Conservation (phyloP, 192 early-diverging fungal genomes). For the Coemansia sp. region DNA sequence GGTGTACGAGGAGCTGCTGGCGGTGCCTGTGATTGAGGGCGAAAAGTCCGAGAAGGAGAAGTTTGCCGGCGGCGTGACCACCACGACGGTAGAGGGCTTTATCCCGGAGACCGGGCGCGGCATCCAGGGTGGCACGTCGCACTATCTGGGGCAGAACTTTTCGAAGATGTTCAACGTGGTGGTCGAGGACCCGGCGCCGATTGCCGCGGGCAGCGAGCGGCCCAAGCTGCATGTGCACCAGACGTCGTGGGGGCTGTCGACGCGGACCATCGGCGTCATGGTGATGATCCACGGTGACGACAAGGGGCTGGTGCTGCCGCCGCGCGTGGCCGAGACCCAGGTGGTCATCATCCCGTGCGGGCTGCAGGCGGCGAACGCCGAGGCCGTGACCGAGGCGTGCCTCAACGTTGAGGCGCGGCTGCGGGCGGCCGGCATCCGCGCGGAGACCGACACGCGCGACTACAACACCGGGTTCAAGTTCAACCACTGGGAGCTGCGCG, state of each 20-base stretch:
- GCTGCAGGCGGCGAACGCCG: slow-evolving; percentile 79
- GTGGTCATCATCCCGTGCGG: slow-evolving; percentile 92
- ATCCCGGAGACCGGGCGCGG: slow-evolving; percentile 95
- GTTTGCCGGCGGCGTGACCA: slow-evolving; percentile 97
- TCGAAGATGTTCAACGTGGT: slow-evolving; percentile 98
- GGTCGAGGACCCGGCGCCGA: slow-evolving; percentile 73
- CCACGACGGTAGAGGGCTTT: slow-evolving; percentile 97
- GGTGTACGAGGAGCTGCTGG: slow-evolving; percentile 95
- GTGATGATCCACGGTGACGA: slow-evolving; percentile 99
- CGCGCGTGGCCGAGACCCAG: slow-evolving; percentile 84
- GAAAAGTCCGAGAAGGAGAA: slow-evolving; percentile 99
- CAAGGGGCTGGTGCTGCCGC: slow-evolving; percentile 97
- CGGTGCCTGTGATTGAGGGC: slow-evolving; percentile 94
- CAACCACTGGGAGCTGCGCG: slow-evolving; percentile 98
- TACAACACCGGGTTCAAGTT: slow-evolving; percentile 97
- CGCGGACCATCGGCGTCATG: slow-evolving; percentile 97
- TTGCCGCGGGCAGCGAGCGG: slow-evolving; percentile 51
- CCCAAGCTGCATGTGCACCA: slow-evolving; percentile 89
- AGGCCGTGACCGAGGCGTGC: slow-evolving; percentile 66
- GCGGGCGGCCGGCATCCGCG: slow-evolving; percentile 69
- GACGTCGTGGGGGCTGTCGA: slow-evolving; percentile 98
- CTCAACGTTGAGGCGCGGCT: slow-evolving; percentile 65
- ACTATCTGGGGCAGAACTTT: slow-evolving; percentile 99
- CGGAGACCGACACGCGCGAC: slow-evolving; percentile 73
- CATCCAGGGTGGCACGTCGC: slow-evolving; percentile 97